These are phyloP conservation scores for Chlamydomonas eustigma DNA, from an alignment of 139 green algal species.

Conservation along the genomic window DNA sequence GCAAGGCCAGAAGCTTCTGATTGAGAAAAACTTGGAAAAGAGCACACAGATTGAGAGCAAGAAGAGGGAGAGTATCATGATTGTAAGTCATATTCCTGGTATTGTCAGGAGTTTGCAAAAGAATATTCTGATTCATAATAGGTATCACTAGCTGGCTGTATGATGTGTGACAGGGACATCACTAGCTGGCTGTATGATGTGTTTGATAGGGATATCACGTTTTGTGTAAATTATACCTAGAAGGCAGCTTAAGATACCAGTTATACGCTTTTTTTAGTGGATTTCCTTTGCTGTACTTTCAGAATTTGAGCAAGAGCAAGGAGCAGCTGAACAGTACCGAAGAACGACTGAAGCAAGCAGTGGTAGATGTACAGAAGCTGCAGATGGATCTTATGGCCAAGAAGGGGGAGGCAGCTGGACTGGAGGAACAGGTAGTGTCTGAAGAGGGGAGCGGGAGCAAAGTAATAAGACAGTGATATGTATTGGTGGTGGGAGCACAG, in stretches of 20 bases:
- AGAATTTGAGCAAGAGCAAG: conserved; percentile 63
- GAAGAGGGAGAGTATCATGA: conserved; percentile 79
- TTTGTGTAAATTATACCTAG: too few species aligned
- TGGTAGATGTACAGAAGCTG: conserved; percentile 39
- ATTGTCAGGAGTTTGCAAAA: too few species aligned
- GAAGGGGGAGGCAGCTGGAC: conserved; percentile 23
- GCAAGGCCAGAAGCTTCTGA: conserved; percentile 47
- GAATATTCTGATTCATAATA: too few species aligned
- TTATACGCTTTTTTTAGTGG: too few species aligned
- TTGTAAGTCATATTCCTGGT: conserved; percentile 24
- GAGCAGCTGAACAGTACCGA: conserved; percentile 48
- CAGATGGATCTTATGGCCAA: conserved; percentile 49
- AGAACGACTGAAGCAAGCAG: conserved; percentile 47
- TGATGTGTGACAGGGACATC: too few species aligned
- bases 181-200: background rate
- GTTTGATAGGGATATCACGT: too few species aligned
- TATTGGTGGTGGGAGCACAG: background rate
- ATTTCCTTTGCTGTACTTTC: too few species aligned
- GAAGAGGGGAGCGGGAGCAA: background rate
- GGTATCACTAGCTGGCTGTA: too few species aligned
- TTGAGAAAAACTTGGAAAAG: conserved; percentile 70
- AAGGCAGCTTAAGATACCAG: too few species aligned
- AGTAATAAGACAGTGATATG: background rate
- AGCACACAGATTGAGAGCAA: conserved; percentile 56
- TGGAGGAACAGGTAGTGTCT: conserved; percentile 24